These are phyloP conservation scores for Candolleomyces eurysporus DNA, from an alignment of 768 basidiomycete species.

Conservation along the genomic window DNA sequence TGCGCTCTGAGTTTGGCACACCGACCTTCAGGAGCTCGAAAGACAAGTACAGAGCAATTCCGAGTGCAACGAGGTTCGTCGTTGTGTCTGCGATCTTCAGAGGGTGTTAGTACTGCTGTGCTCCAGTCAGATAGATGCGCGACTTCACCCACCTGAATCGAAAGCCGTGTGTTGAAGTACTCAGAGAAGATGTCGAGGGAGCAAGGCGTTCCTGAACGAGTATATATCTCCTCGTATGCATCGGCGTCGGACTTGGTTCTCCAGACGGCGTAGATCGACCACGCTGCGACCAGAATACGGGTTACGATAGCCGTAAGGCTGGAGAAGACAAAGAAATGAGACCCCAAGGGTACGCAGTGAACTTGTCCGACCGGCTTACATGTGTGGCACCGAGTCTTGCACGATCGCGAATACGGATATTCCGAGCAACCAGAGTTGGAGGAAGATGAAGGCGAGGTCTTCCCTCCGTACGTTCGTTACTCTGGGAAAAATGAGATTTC, in stretches of 20 bases:
- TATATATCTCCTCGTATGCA: slow-evolving; percentile 37
- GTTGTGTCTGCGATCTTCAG: slow-evolving; percentile 48
- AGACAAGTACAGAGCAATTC: slow-evolving; percentile 42
- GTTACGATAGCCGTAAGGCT: slow-evolving; percentile 50
- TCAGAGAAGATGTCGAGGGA: slow-evolving; percentile 43
- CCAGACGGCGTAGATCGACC: slow-evolving; percentile 53
- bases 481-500: slow-evolving; percentile 21
- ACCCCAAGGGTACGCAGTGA: neutral
- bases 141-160: slow-evolving; percentile 37
- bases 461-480: slow-evolving; percentile 43
- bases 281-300: slow-evolving; percentile 43
- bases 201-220: slow-evolving; percentile 42
- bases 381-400: slow-evolving; percentile 53
- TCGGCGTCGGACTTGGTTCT: slow-evolving; percentile 34
- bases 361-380: slow-evolving; percentile 30
- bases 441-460: slow-evolving; percentile 43
- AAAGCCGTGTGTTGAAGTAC: slow-evolving; percentile 40
- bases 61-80: slow-evolving; percentile 41
- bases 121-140: neutral
- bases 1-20: neutral
- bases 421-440: slow-evolving; percentile 55
- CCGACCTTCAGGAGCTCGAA: slow-evolving; percentile 43
- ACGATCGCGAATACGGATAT: slow-evolving; percentile 50
- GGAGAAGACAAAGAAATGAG: neutral
- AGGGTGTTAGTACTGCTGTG: neutral